phyloP scores from a whole-genome alignment of 2,329 filamentous ascomycete genomes.

The Parafenestella ontariensis region DNA sequence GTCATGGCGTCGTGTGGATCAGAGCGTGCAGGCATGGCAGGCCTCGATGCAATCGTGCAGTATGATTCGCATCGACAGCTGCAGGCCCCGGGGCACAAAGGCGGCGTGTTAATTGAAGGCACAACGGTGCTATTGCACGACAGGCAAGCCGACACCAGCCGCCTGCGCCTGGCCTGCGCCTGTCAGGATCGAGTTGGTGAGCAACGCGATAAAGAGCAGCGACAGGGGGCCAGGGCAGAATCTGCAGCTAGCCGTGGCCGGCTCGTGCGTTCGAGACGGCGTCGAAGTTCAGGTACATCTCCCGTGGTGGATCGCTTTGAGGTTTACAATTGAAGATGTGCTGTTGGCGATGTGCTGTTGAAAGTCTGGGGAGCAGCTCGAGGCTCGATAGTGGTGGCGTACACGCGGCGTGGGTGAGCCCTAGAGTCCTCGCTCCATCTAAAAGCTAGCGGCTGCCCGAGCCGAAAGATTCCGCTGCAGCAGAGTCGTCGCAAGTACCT shows the following conservation, averaged over 20 bases:
- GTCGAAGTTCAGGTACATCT: slow-evolving; percentile 40
- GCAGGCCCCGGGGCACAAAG: slow-evolving; percentile 22
- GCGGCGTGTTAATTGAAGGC: slow-evolving; percentile 36
- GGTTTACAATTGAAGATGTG: slow-evolving; percentile 1
- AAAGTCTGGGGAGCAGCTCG: neutral
- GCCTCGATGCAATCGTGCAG: slow-evolving; percentile 25
- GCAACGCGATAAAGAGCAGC: slow-evolving; percentile 20
- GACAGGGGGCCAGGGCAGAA: slow-evolving; percentile 12
- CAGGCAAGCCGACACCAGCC: slow-evolving; percentile 38
- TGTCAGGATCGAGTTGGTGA: slow-evolving; percentile 18
- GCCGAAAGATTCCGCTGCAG: slow-evolving; percentile 9
- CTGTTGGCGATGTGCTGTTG: neutral
- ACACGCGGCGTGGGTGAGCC: too few species aligned
- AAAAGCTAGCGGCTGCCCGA: slow-evolving; percentile 5
- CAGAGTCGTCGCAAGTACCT: slow-evolving; percentile 24
- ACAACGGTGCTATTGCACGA: slow-evolving; percentile 35
- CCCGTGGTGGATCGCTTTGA: slow-evolving; percentile 25
- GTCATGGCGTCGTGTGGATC: slow-evolving; percentile 16
- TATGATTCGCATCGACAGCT: slow-evolving; percentile 33
- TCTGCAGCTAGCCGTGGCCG: slow-evolving; percentile 32
- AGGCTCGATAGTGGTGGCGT: neutral
- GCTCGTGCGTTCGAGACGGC: slow-evolving; percentile 30
- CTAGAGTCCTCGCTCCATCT: neutral
- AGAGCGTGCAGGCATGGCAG: slow-evolving; percentile 25
- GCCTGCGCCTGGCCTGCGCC: slow-evolving; percentile 14